Percentiles rank a stretch among this genome's conserved stretches.
Evolutionary conservation across 371 early-diverging fungal genomes (phyloP).

Genomic region (Funneliformis caledonium): DNA sequence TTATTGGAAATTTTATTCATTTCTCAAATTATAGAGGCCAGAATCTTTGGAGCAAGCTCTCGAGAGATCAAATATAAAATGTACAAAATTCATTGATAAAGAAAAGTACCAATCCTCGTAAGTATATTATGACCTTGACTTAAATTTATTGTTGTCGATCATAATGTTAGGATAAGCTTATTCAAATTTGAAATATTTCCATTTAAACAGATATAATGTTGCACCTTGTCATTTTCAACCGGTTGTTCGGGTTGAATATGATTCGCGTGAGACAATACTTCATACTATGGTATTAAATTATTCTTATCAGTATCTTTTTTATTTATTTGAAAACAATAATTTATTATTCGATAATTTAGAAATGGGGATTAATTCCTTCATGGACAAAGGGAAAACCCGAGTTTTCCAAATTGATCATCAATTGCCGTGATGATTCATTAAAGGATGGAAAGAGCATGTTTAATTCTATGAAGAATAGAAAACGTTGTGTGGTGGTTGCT

Average conservation of each 20-base stretch:
- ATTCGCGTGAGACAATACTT: slow-evolving; percentile 47
- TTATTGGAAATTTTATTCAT: neutral
- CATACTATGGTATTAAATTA: slow-evolving; percentile 56
- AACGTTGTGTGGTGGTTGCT: slow-evolving; percentile 70
- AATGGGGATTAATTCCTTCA: slow-evolving; percentile 72
- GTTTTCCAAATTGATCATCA: slow-evolving; percentile 57
- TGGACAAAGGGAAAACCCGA: slow-evolving; percentile 54
- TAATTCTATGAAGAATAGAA: slow-evolving; percentile 56
- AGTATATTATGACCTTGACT: neutral
- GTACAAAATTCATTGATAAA: slow-evolving; percentile 12
- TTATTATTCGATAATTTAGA: slow-evolving; percentile 42
- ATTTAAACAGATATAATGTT: slow-evolving; percentile 58
- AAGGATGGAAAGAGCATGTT: slow-evolving; percentile 56
- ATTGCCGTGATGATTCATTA: slow-evolving; percentile 73
- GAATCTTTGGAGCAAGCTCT: neutral
- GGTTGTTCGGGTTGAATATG: slow-evolving; percentile 51
- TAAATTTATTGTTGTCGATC: neutral
- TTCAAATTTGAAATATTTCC: neutral
- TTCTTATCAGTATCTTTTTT: no score
- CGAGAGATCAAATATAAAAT: neutral
- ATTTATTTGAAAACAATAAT: neutral
- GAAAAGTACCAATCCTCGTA: slow-evolving; percentile 20
- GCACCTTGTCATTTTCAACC: slow-evolving; percentile 64
- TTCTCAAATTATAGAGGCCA: neutral
- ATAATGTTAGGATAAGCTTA: neutral